Evolutionary conservation across 202 grass and related monocot genomes (phyloP).

Genomic region (Cymbopogon flexuosus): DNA sequence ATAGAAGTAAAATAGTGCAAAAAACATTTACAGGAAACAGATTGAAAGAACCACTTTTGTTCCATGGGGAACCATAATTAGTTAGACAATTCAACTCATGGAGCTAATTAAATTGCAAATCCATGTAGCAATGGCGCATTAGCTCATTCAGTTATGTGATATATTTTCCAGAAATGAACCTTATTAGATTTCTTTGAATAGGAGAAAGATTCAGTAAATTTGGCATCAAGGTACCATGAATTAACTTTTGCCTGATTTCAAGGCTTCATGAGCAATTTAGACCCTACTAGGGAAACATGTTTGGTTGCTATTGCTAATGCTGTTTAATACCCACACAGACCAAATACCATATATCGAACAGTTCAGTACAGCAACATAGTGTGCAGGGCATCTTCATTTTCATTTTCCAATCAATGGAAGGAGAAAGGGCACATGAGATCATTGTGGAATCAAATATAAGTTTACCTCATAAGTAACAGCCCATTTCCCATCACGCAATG

Average conservation of each 20-base stretch:
- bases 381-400: not conserved
- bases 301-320: not conserved
- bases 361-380: conserved; percentile 16
- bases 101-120: not conserved
- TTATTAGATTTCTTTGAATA: not conserved
- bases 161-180: not conserved
- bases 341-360: not conserved
- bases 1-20: not conserved
- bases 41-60: not conserved
- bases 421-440: not conserved
- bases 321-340: not conserved
- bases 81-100: not conserved
- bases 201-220: not conserved
- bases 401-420: conserved; percentile 3
- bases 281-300: not conserved
- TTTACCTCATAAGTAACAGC: conserved; percentile 92
- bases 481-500: conserved; percentile 83
- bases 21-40: conserved; percentile 16
- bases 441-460: conserved; percentile 13
- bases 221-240: not conserved
- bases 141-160: not conserved
- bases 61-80: not conserved
- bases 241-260: not conserved
- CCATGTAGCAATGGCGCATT: not conserved
- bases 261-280: not conserved